phyloP scores from a whole-genome alignment of 768 basidiomycete species.

The Kwoniella mangroviensis region DNA sequence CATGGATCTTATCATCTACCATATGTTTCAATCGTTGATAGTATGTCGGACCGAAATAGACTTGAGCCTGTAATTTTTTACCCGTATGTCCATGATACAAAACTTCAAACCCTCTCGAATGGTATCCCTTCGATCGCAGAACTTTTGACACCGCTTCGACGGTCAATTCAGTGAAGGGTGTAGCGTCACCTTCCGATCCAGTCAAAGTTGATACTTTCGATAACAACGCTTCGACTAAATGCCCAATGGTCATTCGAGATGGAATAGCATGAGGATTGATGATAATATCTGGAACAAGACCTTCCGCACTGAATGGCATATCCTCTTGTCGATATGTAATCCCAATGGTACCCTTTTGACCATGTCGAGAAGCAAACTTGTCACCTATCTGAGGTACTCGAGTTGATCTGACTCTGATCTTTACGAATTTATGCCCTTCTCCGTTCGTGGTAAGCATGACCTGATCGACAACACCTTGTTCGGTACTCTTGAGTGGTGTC shows the following conservation, averaged over 20 bases:
- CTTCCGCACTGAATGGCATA: constrained; percentile 98
- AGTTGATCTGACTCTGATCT: constrained; percentile 92
- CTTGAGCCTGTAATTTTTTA: constrained; percentile 95
- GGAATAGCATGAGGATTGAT: constrained; percentile 99
- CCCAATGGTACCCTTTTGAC: constrained; percentile 99
- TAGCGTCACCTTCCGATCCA: constrained; percentile 97
- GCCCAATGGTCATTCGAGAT: constrained; percentile 99
- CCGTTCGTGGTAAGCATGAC: constrained; percentile 95
- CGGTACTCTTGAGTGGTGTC: constrained; percentile 95
- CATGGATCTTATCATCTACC: constrained; percentile 99
- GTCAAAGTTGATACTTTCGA: constrained; percentile 95
- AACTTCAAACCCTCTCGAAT: constrained; percentile 93
- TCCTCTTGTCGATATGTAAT: constrained; percentile 99
- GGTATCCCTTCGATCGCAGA: constrained; percentile 87
- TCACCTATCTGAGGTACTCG: constrained; percentile 98
- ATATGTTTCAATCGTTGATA: constrained; percentile 99
- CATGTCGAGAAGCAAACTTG: constrained; percentile 99
- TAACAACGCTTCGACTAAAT: constrained; percentile 96
- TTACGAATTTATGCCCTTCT: constrained; percentile 97
- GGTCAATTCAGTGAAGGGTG: constrained; percentile 96
- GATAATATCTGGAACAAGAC: constrained; percentile 93
- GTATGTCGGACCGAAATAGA: constrained; percentile 98
- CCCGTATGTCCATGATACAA: constrained; percentile 99
- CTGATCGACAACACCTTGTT: constrained; percentile 96
- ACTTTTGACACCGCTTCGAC: constrained; percentile 97